Evolutionary conservation across 306 rosid genomes (phyloP), one percentile per base, ranked within the genome.

Genomic region (Hylodesmum podocarpum): DNA sequence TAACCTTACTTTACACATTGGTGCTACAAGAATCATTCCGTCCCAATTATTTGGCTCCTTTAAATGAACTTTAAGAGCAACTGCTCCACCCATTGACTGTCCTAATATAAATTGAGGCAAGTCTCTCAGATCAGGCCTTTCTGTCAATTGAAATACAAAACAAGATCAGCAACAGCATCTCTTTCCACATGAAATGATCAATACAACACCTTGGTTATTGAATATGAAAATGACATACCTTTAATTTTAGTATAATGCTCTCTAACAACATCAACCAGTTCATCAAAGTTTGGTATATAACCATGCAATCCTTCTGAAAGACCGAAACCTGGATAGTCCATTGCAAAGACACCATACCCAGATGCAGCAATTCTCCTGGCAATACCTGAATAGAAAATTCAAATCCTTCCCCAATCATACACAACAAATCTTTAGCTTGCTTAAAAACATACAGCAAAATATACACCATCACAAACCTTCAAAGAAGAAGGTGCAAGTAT

Each of bases 321-420:
- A 51, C 98, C 98, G 6, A 94, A 94, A 39, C 97, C 96, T 0
- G 98, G 98, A 83, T 88, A 91, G 80, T 91, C 98, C 94, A 91
- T 73, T 69, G 97, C 96, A 46, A 82, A 86, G 70, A 91, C 91
- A 46, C 69, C 89, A 66, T 89, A 94, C 16, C 98, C 97, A 8
- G 96, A 69, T 11, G 89, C 89, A 62, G 97, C 98, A 80, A 94
- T 86, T 50, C 78, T 80, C 83, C 75, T 89, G 18, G 98, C 98
- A 27, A 91, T 78, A 75, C 98, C 98, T 94, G 81, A 69, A 62
- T 1, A 28, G 49, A 81, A 70, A 70, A 22, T 68, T 11, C n/a
- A 78, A 79, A 55, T 65, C 65, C 70, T 22, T 24, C 12, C 29
- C 65, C 44, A 36, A 39, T 63, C 28, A 66, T 0, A 54, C 64